Conservation (phyloP, 768 basidiomycete species). For the Leccinum obscurum region DNA sequence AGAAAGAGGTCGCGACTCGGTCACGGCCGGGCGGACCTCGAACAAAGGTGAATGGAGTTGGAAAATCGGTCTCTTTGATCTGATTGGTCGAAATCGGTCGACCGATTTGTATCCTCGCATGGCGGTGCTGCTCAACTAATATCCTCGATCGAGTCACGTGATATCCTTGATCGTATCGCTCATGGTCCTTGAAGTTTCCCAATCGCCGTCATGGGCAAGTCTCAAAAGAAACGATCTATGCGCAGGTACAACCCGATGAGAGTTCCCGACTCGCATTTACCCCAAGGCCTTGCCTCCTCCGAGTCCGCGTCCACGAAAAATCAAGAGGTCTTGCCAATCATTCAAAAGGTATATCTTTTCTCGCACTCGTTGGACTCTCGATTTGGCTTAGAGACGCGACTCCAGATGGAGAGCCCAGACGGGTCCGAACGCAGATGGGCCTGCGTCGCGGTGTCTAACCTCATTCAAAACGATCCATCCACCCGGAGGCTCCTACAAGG, state of each 20-base stretch:
- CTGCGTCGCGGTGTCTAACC: conserved; percentile 92
- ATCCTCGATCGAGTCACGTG: no score
- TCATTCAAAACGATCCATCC: conserved; percentile 94
- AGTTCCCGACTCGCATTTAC: conserved; percentile 90
- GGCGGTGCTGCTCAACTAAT: no score
- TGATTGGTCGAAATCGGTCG: no score
- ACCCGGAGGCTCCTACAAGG: conserved; percentile 88
- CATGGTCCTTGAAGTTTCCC: not conserved
- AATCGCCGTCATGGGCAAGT: conserved; percentile 75
- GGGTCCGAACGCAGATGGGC: conserved; percentile 89
- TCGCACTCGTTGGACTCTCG: not conserved
- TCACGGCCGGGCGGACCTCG: no score
- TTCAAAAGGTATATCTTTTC: conserved; percentile 70
- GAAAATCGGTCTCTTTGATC: no score
- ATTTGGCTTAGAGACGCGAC: conserved; percentile 4
- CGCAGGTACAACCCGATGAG: conserved; percentile 92
- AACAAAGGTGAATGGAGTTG: no score
- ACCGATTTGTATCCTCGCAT: no score
- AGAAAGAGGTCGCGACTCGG: no score
- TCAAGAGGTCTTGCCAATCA: conserved; percentile 80
- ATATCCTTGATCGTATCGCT: no score
- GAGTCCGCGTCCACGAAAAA: conserved; percentile 72
- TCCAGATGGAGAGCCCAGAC: conserved; percentile 75
- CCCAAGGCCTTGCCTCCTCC: conserved; percentile 76
- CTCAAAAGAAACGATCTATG: conserved; percentile 84